Evolutionary conservation across 2,329 filamentous ascomycete species (phyloP).

Genomic region (Penicillium occitanis): DNA sequence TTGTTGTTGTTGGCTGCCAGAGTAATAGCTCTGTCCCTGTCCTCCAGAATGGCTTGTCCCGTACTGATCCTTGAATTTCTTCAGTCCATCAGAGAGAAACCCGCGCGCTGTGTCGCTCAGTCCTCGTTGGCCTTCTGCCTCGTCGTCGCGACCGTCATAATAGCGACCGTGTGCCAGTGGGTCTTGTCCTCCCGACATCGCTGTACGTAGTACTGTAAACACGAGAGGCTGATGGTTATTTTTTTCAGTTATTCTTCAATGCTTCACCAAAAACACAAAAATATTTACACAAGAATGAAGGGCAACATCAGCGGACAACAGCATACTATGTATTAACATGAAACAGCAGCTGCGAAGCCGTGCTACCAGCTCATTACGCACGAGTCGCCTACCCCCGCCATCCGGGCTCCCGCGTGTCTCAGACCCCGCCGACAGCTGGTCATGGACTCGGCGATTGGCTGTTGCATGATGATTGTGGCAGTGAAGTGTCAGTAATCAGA

Average conservation of each 20-base stretch:
- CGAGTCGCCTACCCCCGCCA: background rate
- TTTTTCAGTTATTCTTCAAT: background rate
- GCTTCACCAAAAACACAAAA: background rate
- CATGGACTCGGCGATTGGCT: background rate
- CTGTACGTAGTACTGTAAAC: background rate
- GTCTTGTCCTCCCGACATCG: constrained; percentile 49
- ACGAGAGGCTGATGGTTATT: background rate
- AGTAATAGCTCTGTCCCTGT: constrained; percentile 15
- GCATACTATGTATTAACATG: background rate
- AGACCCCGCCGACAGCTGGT: constrained; percentile 6
- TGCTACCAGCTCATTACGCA: background rate
- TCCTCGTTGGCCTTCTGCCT: constrained; percentile 27
- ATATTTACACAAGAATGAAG: background rate
- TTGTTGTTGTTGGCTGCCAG: background rate
- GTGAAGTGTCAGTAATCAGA: background rate
- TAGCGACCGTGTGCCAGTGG: constrained; percentile 58
- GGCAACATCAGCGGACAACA: background rate
- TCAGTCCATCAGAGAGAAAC: constrained; percentile 54
- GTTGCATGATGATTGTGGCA: constrained; percentile 11
- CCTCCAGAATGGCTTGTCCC: constrained; percentile 26
- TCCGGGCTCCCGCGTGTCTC: constrained; percentile 6
- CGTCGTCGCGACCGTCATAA: constrained; percentile 27
- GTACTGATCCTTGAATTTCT: constrained; percentile 45
- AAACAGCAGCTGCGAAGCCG: background rate
- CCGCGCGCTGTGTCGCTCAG: constrained; percentile 47